Conservation (phyloP, 495 filamentous ascomycete species). For the Trichoderma asperelloides region DNA sequence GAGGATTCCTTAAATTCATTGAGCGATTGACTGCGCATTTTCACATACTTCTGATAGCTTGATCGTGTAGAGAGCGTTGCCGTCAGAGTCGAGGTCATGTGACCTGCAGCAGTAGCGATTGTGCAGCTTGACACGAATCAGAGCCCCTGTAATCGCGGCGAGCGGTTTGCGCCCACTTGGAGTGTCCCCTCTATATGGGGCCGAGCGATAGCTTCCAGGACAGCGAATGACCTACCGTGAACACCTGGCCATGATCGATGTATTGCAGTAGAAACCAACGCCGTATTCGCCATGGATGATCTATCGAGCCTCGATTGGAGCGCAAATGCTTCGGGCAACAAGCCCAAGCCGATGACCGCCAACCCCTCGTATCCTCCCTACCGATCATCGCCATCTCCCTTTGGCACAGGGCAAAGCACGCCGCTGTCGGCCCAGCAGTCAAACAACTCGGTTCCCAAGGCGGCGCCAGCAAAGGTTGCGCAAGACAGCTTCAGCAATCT, state of each 20-base stretch:
- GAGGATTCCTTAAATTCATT: too few species aligned
- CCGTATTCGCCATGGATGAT: slow-evolving; percentile 40
- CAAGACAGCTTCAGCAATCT: slow-evolving; percentile 87
- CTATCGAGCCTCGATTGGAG: slow-evolving; percentile 46
- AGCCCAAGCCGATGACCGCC: slow-evolving; percentile 39
- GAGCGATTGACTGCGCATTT: not conserved
- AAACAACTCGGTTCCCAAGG: slow-evolving; percentile 37
- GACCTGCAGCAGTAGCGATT: not conserved
- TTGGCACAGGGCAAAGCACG: slow-evolving; percentile 57
- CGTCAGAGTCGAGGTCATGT: not conserved
- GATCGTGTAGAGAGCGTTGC: not conserved
- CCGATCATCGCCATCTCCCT: slow-evolving; percentile 51
- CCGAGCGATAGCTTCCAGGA: not conserved
- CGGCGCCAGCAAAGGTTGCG: slow-evolving; percentile 52
- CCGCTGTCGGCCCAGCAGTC: slow-evolving; percentile 51
- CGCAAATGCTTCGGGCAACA: slow-evolving; percentile 23
- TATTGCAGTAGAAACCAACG: not conserved
- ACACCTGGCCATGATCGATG: not conserved
- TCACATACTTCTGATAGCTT: not conserved
- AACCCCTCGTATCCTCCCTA: slow-evolving; percentile 45
- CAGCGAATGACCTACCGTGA: slow-evolving; percentile 3
- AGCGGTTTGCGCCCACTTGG: not conserved
- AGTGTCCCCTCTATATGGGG: not conserved
- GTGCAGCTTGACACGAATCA: not conserved
- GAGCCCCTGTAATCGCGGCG: not conserved